A percentile compares a stretch with the other conserved stretches of the same genome.
Conservation (phyloP, 106 monocot species). For the Xerophyta viscosa region DNA sequence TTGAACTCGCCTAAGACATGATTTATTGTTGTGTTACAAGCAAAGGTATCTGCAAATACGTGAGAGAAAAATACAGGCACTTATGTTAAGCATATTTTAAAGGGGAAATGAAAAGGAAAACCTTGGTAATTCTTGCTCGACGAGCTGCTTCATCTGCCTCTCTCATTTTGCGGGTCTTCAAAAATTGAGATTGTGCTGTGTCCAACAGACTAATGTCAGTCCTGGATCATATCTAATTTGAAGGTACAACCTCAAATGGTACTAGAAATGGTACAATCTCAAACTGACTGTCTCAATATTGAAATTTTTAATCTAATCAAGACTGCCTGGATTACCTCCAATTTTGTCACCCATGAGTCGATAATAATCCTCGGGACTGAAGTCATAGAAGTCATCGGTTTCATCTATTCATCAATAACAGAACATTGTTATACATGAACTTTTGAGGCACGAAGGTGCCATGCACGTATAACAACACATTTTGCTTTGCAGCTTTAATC, state of each 20-base stretch:
- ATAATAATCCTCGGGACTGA: conserved; percentile 77
- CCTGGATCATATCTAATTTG: too few relatives aligned
- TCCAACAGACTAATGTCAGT: too few relatives aligned
- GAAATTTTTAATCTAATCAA: neutral
- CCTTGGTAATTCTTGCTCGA: conserved; percentile 80
- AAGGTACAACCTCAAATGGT: too few relatives aligned
- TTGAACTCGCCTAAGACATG: too few relatives aligned
- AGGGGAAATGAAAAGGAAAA: conserved; percentile 6
- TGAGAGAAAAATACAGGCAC: too few relatives aligned
- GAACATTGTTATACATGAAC: neutral
- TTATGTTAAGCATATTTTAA: neutral
- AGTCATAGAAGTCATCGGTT: conserved; percentile 85
- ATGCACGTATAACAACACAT: neutral
- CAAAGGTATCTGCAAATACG: too few relatives aligned
- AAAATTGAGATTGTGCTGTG: conserved; percentile 58
- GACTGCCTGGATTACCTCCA: conserved; percentile 39
- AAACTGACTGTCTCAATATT: too few relatives aligned
- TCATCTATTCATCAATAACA: conserved; percentile 33
- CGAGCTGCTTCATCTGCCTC: conserved; percentile 78
- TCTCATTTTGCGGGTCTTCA: conserved; percentile 89
- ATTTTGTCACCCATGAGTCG: conserved; percentile 44
- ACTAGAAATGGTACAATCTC: too few relatives aligned
- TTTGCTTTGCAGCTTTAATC: neutral
- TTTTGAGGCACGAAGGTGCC: conserved; percentile 3
- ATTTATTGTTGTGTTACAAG: too few relatives aligned